Evolutionary conservation across 345 rosid genomes (phyloP).

Genomic region (Odontarrhena argentea): DNA sequence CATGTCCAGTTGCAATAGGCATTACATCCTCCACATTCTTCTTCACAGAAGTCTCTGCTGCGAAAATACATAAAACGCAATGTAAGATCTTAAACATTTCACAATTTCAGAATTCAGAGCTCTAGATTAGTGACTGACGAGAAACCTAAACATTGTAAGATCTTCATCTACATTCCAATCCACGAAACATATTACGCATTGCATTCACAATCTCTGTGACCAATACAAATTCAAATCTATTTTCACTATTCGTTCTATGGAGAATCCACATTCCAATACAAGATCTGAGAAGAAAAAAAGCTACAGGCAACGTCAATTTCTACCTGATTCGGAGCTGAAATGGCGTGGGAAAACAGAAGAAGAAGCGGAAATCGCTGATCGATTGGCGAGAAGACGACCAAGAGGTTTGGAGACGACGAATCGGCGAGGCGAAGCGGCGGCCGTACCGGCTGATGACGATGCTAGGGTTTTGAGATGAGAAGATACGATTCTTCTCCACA

Average conservation of each 20-base stretch:
- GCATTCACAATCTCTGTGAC: neutral
- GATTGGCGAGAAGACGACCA: slow-evolving; percentile 26
- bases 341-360: slow-evolving; percentile 33
- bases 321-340: slow-evolving; percentile 60
- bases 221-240: neutral
- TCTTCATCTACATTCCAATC: neutral
- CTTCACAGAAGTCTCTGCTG: slow-evolving; percentile 52
- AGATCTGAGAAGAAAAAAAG: slow-evolving; percentile 21
- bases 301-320: neutral
- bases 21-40: slow-evolving; percentile 63
- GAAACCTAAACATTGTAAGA: too few relatives aligned
- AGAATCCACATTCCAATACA: neutral
- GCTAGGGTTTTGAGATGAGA: slow-evolving; percentile 73
- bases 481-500: slow-evolving; percentile 75
- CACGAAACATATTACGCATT: neutral
- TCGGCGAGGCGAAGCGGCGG: slow-evolving; percentile 42
- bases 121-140: slow-evolving; percentile 9
- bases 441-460: slow-evolving; percentile 17
- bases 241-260: neutral
- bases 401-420: slow-evolving; percentile 35
- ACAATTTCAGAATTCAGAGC: too few relatives aligned
- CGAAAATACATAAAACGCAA: slow-evolving; percentile 25
- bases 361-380: slow-evolving; percentile 41
- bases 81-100: too few relatives aligned
- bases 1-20: slow-evolving; percentile 82